phyloP scores from a whole-genome alignment of 202 grass and related monocot genomes.

The Musa balbisiana region DNA sequence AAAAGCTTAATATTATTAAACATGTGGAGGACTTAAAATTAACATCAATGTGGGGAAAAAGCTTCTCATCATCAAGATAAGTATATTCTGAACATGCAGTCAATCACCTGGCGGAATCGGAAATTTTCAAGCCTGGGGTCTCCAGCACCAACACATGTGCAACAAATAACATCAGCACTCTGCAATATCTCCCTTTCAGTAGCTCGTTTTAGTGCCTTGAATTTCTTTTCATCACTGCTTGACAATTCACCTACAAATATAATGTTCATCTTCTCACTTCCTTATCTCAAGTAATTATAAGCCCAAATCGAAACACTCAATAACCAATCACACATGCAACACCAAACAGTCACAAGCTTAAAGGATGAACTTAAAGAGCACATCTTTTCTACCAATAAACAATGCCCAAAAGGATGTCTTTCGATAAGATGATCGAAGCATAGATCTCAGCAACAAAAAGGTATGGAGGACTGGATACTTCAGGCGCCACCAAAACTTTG shows the following conservation, averaged over 20 bases:
- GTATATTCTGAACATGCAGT: no score
- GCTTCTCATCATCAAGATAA: no score
- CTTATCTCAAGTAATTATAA: neutral
- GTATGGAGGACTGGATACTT: neutral
- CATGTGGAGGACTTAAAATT: constrained; percentile 4
- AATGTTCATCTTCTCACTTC: neutral
- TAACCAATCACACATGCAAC: neutral
- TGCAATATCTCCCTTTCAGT: constrained; percentile 99
- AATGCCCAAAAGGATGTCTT: no score
- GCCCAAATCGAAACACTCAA: neutral
- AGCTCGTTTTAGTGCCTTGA: constrained; percentile 92
- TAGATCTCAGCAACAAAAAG: neutral
- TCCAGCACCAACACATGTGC: constrained; percentile 98
- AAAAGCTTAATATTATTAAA: neutral
- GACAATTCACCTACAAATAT: constrained; percentile 71
- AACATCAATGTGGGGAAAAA: neutral
- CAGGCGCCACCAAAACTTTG: neutral
- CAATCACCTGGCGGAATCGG: constrained; percentile 73
- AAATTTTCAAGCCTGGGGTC: constrained; percentile 93
- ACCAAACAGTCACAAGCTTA: no score
- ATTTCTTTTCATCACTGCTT: constrained; percentile 97
- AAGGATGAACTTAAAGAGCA: no score
- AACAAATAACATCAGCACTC: constrained; percentile 99
- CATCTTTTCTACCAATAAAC: neutral
- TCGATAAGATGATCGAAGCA: neutral